Evolutionary conservation across 345 rosid species (phyloP).

Genomic region (Jatropha curcas): DNA sequence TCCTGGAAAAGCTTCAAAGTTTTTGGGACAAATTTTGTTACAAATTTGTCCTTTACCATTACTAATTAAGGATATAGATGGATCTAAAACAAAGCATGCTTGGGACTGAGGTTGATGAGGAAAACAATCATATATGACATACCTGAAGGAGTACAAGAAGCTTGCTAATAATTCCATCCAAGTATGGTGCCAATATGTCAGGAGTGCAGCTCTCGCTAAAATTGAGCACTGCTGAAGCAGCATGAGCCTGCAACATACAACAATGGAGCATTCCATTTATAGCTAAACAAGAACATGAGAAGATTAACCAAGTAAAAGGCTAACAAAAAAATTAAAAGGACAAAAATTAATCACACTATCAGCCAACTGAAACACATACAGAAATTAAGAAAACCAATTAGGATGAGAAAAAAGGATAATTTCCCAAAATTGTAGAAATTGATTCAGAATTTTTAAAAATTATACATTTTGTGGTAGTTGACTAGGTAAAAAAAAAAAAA

Average conservation of each 20-base stretch:
- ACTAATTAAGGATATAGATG: not conserved
- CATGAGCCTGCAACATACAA: constrained; percentile 74
- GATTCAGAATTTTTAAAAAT: not conserved
- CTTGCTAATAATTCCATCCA: constrained; percentile 91
- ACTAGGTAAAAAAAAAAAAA: not conserved
- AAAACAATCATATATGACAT: constrained; percentile 17
- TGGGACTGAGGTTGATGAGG: not conserved
- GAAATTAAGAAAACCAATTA: not conserved
- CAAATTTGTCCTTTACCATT: not conserved
- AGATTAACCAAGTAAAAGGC: not conserved
- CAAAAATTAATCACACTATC: not conserved
- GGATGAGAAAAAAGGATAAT: not conserved
- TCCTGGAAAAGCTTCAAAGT: not conserved
- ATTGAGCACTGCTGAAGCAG: constrained; percentile 97
- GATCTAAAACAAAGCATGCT: not conserved
- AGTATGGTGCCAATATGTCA: constrained; percentile 75
- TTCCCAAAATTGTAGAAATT: not conserved
- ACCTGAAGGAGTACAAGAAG: constrained; percentile 90
- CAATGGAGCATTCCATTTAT: not conserved
- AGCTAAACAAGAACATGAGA: not conserved
- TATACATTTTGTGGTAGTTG: not conserved
- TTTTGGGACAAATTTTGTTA: not conserved
- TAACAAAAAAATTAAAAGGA: not conserved
- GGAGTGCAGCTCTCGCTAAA: constrained; percentile 96
- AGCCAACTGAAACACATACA: not conserved